Base-by-base conservation (phyloP, 1,139 yeast species). In the Saccharomyces hybrid region DNA sequence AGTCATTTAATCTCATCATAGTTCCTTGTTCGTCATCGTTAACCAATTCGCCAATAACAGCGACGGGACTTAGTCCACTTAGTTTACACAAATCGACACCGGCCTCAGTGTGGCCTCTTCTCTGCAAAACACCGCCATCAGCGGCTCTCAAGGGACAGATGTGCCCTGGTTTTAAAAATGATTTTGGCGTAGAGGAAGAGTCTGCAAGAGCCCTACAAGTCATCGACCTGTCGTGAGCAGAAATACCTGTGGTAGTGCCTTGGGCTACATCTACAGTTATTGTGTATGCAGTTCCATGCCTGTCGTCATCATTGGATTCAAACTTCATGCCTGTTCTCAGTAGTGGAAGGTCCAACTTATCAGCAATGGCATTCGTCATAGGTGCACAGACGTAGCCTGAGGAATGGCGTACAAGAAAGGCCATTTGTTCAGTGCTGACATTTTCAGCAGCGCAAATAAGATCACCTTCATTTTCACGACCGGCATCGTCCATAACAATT, bases 61-160 rank as follows among this genome's bases (percentile, higher is more conserved):
- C 96, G 2, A 91, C 98, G 3, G 95, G 96, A 61, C 82, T 81
- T 62, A 88, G 76, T 0, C 90, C 91, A 2, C 93, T 79, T 65
- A 91, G 76, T 64, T 76, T 75, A 67, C 96, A 85, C 61, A 95
- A 76, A 67, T 93, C 96, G 11, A 93, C 96, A 32, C 91, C 91
- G 8, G 99, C 98, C 73, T 95, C 99, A 6, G 99, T 95, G 69
- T 95, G 99, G n/a, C 99, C 99, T 59, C 88, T 77, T 76, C 99
- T 85, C 53, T 76, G 75, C 55, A 82, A 76, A 56, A 93, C 83
- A 51, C 96, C 85, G 1, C 96, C 96, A 27, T 88, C 88, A 23
- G 80, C 88, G 3, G 98, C 98, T 64, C 98, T 79, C 65, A 95
- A 77, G 3, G 99, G 99, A 60, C 93, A 81, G 44, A 93, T 73